Conservation (phyloP, 108 stramenopile genomes). For the Pelagomonas calceolata region DNA sequence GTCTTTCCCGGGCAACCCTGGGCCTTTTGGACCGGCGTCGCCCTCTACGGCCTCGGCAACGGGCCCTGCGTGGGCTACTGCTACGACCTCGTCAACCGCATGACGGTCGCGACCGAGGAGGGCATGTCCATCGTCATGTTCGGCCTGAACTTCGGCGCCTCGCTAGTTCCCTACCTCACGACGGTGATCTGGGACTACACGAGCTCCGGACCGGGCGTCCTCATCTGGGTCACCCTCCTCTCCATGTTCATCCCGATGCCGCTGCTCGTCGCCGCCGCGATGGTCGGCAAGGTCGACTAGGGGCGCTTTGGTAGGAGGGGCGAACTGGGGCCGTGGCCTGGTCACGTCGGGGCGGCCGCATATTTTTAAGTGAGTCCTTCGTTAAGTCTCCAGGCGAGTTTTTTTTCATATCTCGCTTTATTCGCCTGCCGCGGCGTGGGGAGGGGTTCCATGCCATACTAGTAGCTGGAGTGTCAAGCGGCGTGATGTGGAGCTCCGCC, state of each 20-base stretch:
- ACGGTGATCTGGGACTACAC: slow-evolving; percentile 27
- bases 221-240: background rate
- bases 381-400: too few species aligned
- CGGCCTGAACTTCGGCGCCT: slow-evolving; percentile 35
- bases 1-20: slow-evolving; percentile 9
- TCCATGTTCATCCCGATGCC: slow-evolving; percentile 10
- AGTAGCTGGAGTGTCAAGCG: too few species aligned
- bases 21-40: slow-evolving; percentile 24
- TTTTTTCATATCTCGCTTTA: too few species aligned
- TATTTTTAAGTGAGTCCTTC: too few species aligned
- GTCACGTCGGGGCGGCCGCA: too few species aligned
- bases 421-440: too few species aligned
- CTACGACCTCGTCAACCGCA: slow-evolving; percentile 35
- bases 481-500: too few species aligned
- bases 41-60: slow-evolving; percentile 27
- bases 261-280: slow-evolving; percentile 20
- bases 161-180: slow-evolving; percentile 28
- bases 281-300: slow-evolving; percentile 7
- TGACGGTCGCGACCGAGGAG: slow-evolving; percentile 28
- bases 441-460: too few species aligned
- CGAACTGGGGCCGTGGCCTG: too few species aligned
- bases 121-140: slow-evolving; percentile 40
- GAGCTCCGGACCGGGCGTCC: slow-evolving; percentile 8
- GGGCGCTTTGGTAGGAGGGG: too few species aligned
- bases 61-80: slow-evolving; percentile 35